These are phyloP conservation scores for Nicotiana noctiflora DNA, from an alignment of 257 asterid species.

Conservation along the genomic window DNA sequence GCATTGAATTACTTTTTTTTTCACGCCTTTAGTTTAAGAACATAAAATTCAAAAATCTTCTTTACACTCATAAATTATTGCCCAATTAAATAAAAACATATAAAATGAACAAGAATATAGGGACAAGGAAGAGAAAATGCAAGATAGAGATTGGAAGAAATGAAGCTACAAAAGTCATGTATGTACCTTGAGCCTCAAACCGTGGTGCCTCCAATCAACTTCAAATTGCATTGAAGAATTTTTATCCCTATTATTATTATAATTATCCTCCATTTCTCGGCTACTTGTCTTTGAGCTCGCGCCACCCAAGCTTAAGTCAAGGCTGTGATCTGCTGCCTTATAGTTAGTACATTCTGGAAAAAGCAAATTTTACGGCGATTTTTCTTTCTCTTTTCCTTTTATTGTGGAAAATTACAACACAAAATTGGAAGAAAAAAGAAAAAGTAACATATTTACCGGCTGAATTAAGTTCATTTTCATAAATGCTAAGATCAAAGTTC, in stretches of 20 bases:
- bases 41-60: too few relatives aligned
- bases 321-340: constrained; percentile 41
- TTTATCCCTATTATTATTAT: constrained; percentile 15
- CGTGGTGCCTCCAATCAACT: constrained; percentile 48
- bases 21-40: too few relatives aligned
- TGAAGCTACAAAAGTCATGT: neutral
- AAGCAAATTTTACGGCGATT: neutral
- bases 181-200: constrained; percentile 43
- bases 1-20: too few relatives aligned
- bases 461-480: constrained; percentile 51
- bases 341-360: constrained; percentile 32
- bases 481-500: constrained; percentile 70
- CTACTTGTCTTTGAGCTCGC: constrained; percentile 33
- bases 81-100: too few relatives aligned
- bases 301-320: constrained; percentile 81
- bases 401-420: neutral
- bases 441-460: constrained; percentile 27
- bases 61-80: too few relatives aligned
- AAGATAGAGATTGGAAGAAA: too few relatives aligned
- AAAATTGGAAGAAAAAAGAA: neutral
- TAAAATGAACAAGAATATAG: too few relatives aligned
- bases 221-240: constrained; percentile 34
- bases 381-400: neutral
- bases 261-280: constrained; percentile 6
- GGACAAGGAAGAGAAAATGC: neutral